phyloP scores from a whole-genome alignment of 495 filamentous ascomycete genomes.

The Daldinia bambusicola region DNA sequence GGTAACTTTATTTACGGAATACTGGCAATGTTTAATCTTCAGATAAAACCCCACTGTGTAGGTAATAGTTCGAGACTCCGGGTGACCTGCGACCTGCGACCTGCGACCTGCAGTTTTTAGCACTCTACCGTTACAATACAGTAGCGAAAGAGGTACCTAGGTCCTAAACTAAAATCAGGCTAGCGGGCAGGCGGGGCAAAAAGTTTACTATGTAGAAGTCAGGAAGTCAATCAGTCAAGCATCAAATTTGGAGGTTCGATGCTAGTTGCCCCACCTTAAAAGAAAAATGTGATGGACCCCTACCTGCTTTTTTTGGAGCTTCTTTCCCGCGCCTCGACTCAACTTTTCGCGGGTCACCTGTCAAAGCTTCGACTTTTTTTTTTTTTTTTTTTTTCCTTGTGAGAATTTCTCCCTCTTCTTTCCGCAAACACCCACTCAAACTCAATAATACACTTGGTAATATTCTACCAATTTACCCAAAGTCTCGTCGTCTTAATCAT shows the following conservation, averaged over 20 bases:
- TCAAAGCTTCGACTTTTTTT: constrained; percentile 13
- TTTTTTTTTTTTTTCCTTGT: too few species aligned
- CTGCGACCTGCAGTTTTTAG: too few species aligned
- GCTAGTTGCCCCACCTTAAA: constrained; percentile 9
- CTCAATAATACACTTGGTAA: background rate
- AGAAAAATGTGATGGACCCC: constrained; percentile 16
- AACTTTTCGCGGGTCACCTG: background rate
- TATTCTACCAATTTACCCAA: background rate
- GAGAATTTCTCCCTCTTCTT: constrained; percentile 46
- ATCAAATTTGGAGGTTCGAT: constrained; percentile 6
- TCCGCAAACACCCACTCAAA: background rate
- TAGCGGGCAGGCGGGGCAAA: background rate
- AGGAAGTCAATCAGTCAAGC: background rate
- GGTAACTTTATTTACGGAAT: too few species aligned
- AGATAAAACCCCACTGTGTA: background rate
- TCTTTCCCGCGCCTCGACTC: constrained; percentile 1
- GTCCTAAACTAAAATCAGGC: background rate
- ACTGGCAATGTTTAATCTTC: too few species aligned
- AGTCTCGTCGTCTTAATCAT: background rate
- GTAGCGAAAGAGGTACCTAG: background rate
- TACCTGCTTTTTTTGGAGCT: constrained; percentile 5
- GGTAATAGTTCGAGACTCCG: too few species aligned
- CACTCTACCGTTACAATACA: too few species aligned
- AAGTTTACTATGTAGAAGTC: constrained; percentile 5
- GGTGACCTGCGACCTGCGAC: too few species aligned